phyloP scores from a whole-genome alignment of 176 grass and related monocot genomes.

The Juncus inflexus region DNA sequence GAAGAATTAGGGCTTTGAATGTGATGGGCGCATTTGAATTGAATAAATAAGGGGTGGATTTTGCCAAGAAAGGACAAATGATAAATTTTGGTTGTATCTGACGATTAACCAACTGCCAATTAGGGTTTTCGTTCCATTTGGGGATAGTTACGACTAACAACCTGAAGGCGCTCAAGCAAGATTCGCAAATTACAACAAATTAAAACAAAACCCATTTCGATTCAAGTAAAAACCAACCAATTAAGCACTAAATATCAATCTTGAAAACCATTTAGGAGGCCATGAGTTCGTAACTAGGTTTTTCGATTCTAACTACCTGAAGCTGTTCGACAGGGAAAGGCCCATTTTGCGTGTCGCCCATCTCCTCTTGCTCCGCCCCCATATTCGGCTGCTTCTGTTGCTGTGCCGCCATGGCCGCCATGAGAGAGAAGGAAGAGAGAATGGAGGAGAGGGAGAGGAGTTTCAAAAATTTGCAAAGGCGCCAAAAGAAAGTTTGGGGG shows the following conservation, averaged over 20 bases:
- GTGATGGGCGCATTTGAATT: background rate
- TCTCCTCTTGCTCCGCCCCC: conserved; percentile 37
- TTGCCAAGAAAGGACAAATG: background rate
- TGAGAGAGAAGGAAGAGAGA: conserved; percentile 1
- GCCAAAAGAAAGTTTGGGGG: conserved; percentile 4
- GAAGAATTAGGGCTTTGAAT: background rate
- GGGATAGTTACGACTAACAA: background rate
- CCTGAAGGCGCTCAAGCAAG: conserved; percentile 14
- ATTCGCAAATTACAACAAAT: conserved; percentile 12
- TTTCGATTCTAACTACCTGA: conserved; percentile 40
- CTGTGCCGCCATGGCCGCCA: conserved; percentile 53
- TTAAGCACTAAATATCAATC: conserved; percentile 21
- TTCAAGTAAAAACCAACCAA: background rate
- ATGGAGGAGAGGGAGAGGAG: background rate
- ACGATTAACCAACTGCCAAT: background rate
- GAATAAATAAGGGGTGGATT: background rate
- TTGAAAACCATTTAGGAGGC: conserved; percentile 8
- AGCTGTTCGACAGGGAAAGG: conserved; percentile 81
- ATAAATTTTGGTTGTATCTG: background rate
- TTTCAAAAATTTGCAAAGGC: conserved; percentile 30
- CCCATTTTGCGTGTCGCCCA: conserved; percentile 65
- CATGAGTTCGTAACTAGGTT: conserved; percentile 32
- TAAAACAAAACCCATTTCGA: conserved; percentile 17
- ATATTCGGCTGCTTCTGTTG: conserved; percentile 43
- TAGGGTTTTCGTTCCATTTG: background rate